Percentiles rank a stretch among this genome's conserved stretches.
Conservation (phyloP, 2,329 filamentous ascomycete genomes). For the Dothidotthia symphoricarpi region DNA sequence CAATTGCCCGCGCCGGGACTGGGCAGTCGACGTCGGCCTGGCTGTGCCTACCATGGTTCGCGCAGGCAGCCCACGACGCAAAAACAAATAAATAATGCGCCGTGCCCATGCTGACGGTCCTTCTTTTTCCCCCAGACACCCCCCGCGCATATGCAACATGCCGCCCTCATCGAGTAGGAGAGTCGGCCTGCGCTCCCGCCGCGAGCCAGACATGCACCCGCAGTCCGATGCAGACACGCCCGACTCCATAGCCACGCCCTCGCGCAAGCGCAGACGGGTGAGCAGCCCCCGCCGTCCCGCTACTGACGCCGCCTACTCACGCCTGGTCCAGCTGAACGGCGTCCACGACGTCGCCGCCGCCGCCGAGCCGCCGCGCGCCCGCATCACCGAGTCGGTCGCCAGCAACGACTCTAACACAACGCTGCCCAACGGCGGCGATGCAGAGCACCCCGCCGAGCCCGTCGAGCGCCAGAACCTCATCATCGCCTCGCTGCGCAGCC, state of each 20-base stretch:
- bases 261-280: slow-evolving; percentile 49
- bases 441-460: slow-evolving; percentile 30
- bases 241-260: slow-evolving; percentile 50
- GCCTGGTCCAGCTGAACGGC: slow-evolving; percentile 36
- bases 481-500: slow-evolving; percentile 44
- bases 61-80: too few relatives aligned
- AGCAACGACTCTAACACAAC: slow-evolving; percentile 45
- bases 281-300: slow-evolving; percentile 20
- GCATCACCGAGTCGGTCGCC: slow-evolving; percentile 40
- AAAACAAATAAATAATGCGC: too few relatives aligned
- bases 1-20: too few relatives aligned
- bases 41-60: too few relatives aligned
- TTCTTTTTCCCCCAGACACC: slow-evolving; percentile 1
- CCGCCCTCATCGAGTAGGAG: slow-evolving; percentile 31
- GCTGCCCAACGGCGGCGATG: slow-evolving; percentile 35
- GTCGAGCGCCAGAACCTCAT: slow-evolving; percentile 40
- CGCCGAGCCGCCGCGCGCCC: slow-evolving; percentile 28
- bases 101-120: too few relatives aligned
- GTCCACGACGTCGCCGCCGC: slow-evolving; percentile 22
- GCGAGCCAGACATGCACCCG: slow-evolving; percentile 34
- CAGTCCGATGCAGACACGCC: slow-evolving; percentile 46
- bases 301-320: slow-evolving; percentile 14
- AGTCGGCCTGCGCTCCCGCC: slow-evolving; percentile 29
- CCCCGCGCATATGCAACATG: slow-evolving; percentile 25
- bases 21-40: too few relatives aligned